A percentile compares a stretch with the other conserved stretches of the same genome.
Evolutionary conservation across 805 yeast species (phyloP).

Genomic region (Candida maris): DNA sequence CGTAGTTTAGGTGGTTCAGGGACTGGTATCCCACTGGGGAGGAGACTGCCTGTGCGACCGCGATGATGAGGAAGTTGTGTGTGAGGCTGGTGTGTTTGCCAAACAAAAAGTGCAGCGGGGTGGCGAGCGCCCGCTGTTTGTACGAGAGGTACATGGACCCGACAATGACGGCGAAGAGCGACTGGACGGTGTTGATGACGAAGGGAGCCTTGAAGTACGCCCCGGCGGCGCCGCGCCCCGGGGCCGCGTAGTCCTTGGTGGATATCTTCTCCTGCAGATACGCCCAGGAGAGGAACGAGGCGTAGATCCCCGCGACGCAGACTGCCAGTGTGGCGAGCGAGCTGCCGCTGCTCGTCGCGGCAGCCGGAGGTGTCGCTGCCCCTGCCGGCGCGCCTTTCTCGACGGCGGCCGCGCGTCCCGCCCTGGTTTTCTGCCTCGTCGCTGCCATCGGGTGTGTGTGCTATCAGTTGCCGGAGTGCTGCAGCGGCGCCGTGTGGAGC

Average conservation of each 20-base stretch:
- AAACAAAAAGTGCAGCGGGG: conserved; percentile 34
- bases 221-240: conserved; percentile 13
- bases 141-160: conserved; percentile 57
- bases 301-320: conserved; percentile 67
- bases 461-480: too few relatives aligned
- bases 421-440: too few relatives aligned
- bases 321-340: conserved; percentile 16
- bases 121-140: conserved; percentile 28
- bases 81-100: conserved; percentile 30
- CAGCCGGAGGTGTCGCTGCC: not conserved
- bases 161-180: conserved; percentile 63
- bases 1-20: conserved; percentile 76
- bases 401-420: too few relatives aligned
- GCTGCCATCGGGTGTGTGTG: too few relatives aligned
- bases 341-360: too few relatives aligned
- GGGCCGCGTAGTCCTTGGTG: conserved; percentile 62
- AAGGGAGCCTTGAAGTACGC: conserved; percentile 66
- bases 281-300: conserved; percentile 88
- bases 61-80: conserved; percentile 46
- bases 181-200: conserved; percentile 72
- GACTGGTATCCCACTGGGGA: conserved; percentile 81
- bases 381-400: not conserved
- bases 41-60: conserved; percentile 74
- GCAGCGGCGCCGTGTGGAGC: too few relatives aligned
- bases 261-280: conserved; percentile 85